Evolutionary conservation across 1,284 basidiomycete species (phyloP), one percentile per base, ranked within the genome.

Genomic region (Boletus sp.): DNA sequence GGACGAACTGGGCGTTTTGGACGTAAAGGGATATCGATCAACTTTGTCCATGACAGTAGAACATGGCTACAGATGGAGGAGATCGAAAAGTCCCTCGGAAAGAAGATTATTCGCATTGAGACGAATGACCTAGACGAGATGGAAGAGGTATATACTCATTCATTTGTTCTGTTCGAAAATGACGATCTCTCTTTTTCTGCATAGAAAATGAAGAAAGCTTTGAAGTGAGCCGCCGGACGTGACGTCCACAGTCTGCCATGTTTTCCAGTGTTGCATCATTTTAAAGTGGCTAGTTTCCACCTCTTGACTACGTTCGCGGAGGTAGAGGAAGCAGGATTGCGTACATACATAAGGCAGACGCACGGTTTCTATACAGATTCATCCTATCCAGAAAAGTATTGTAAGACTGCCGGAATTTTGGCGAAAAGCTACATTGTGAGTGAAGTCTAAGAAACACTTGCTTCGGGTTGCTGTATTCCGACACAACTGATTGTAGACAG

Each of bases 1-100:
- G 92, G 93, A 46, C 89, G 94, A 47, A 97, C 94, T 41, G 94
- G 94, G 52, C 87, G 94, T 40, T 97, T 97, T 67, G 94, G 94
- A 46, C 84, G 94, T 47, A 93, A 92, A 67, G 94, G 94, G 8
- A 88, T 95, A 50, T 91, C 93, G n/a, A 88, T 97, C 64, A 95
- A 95, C 66, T 97, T 97, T 61, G 91, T 95, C 17, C 91, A 95
- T 66, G 85, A 96, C 71, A 75, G 83, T 61, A 74, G 75, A 66
- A 93, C 91, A 7, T 91, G 85, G 81, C 55, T 77, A 57, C 88
- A 94, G 64, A 93, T 96, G 81, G 78, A 91, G 58, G 74, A 78
- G 61, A 94, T 96, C 52, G 86, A 93, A 71, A 75, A 81, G 56
- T 76, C 76, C 1, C 78, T 92, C 1, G 84, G 87, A 20, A 84